Evolutionary conservation across 345 rosid species (phyloP).

Genomic region (Cardamine resedifolia): DNA sequence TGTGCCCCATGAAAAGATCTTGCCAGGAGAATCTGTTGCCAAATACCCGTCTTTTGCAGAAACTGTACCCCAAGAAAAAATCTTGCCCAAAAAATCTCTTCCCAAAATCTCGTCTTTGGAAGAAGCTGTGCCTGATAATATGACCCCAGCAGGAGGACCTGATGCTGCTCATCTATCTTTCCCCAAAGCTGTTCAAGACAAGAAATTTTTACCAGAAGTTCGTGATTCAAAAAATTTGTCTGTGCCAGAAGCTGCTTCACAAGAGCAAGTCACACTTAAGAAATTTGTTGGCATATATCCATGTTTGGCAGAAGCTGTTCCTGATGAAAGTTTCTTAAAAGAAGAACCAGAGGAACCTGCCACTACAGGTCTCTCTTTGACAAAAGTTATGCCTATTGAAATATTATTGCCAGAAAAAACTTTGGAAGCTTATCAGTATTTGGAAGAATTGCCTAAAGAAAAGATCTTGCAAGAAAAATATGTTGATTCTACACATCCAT

Average conservation of each 20-base stretch:
- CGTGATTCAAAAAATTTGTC: neutral
- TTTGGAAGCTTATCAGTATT: constrained; percentile 7
- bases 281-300: constrained; percentile 18
- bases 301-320: constrained; percentile 15
- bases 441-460: constrained; percentile 25
- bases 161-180: constrained; percentile 15
- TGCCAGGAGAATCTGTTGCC: constrained; percentile 17
- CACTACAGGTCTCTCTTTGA: neutral
- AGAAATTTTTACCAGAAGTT: neutral
- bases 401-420: constrained; percentile 6
- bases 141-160: constrained; percentile 11
- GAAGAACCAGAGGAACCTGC: constrained; percentile 13
- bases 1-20: constrained; percentile 25
- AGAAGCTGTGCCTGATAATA: constrained; percentile 22
- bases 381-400: constrained; percentile 4
- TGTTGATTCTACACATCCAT: neutral
- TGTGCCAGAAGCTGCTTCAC: constrained; percentile 14
- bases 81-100: constrained; percentile 7
- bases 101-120: constrained; percentile 4
- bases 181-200: constrained; percentile 17
- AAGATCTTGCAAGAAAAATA: constrained; percentile 12
- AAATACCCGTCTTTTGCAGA: constrained; percentile 2
- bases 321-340: constrained; percentile 21
- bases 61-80: neutral
- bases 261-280: constrained; percentile 1